Percentiles rank a stretch among this genome's conserved stretches.
Evolutionary conservation across 352 stramenopile genomes (phyloP).

Genomic region (Phytopythium cucurbitacearum): DNA sequence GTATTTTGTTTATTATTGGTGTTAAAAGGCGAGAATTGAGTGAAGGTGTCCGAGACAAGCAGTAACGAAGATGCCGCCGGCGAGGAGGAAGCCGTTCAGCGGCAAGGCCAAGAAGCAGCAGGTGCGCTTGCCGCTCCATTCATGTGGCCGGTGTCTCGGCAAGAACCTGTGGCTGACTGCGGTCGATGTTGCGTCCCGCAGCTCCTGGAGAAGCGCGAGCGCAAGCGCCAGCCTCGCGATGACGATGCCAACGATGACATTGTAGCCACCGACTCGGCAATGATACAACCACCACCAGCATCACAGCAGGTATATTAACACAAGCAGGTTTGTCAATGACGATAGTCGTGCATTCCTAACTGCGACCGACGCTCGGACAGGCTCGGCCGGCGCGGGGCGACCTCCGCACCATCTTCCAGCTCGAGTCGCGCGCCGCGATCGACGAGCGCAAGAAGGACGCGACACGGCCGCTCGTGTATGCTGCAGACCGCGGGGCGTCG

Average conservation of each 20-base stretch:
- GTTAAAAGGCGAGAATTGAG: too few species aligned
- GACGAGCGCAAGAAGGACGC: conserved; percentile 70
- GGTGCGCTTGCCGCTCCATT: conserved; percentile 14
- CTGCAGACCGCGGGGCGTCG: conserved; percentile 52
- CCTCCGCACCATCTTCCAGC: conserved; percentile 65
- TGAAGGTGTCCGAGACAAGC: not conserved
- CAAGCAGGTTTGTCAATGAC: not conserved
- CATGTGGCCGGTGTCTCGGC: too few species aligned
- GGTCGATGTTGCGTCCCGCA: conserved; percentile 8
- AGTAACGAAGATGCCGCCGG: conserved; percentile 19
- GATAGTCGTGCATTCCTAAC: not conserved
- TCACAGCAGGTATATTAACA: conserved; percentile 11
- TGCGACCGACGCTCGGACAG: not conserved
- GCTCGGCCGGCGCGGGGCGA: conserved; percentile 34
- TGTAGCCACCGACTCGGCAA: not conserved
- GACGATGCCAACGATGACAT: not conserved
- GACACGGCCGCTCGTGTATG: conserved; percentile 52
- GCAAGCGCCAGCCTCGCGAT: conserved; percentile 29
- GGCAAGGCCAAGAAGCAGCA: conserved; percentile 88
- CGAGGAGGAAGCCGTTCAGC: conserved; percentile 78
- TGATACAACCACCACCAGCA: not conserved
- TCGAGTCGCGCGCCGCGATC: conserved; percentile 48
- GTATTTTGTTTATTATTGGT: too few species aligned
- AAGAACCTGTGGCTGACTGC: too few species aligned
- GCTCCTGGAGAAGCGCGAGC: conserved; percentile 75